Percentiles rank a stretch among this genome's conserved stretches.
Evolutionary conservation across 202 grass and related monocot species (phyloP).

Genomic region (Carex sylvatica): DNA sequence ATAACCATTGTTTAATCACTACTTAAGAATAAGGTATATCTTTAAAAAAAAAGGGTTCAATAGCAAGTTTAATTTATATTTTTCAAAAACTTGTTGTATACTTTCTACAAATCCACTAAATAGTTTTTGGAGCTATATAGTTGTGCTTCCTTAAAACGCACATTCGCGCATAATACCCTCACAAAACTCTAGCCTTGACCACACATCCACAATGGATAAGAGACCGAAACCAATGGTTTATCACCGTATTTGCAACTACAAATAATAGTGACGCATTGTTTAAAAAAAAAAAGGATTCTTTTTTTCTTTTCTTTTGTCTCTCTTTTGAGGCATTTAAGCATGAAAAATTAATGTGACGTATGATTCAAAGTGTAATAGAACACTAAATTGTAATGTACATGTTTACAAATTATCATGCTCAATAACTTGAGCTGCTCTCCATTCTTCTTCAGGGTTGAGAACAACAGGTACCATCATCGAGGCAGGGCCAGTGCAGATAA

Average conservation of each 20-base stretch:
- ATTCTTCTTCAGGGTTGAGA: conserved; percentile 66
- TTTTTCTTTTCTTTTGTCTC: neutral
- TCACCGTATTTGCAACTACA: neutral
- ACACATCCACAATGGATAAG: neutral
- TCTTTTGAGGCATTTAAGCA: neutral
- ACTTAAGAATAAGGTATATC: no score
- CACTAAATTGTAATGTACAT: neutral
- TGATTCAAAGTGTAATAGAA: neutral
- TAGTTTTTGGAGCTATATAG: neutral
- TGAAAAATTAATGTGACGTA: neutral
- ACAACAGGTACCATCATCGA: conserved; percentile 83
- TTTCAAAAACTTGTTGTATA: no score
- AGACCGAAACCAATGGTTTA: neutral
- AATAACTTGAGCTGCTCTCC: conserved; percentile 84
- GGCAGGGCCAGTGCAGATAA: conserved; percentile 73
- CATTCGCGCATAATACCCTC: neutral
- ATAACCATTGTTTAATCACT: no score
- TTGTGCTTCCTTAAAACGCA: neutral
- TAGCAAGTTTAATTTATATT: no score
- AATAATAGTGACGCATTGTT: neutral
- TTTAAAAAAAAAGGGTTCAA: no score
- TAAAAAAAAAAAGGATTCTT: neutral
- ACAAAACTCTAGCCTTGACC: neutral
- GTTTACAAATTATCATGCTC: conserved; percentile 96
- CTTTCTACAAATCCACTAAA: neutral